Evolutionary conservation across 1,139 yeast genomes (phyloP).

Genomic region (Taphrina wiesneri): DNA sequence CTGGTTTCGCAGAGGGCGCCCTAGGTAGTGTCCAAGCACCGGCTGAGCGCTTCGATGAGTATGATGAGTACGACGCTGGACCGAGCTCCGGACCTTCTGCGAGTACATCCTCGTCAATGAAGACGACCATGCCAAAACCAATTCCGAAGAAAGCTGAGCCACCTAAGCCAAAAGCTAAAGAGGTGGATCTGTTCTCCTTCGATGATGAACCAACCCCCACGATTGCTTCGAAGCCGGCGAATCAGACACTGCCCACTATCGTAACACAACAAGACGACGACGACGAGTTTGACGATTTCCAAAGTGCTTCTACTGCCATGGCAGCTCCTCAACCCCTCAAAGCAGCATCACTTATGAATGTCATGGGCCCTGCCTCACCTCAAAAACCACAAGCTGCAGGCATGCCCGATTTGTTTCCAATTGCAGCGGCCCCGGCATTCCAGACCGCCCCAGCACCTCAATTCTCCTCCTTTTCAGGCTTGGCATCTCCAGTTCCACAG

Average conservation of each 20-base stretch:
- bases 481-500: conserved; percentile 1
- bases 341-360: conserved; percentile 28
- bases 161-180: conserved; percentile 44
- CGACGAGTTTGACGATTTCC: conserved; percentile 94
- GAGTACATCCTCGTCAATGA: not conserved
- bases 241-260: conserved; percentile 35
- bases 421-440: conserved; percentile 1
- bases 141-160: conserved; percentile 43
- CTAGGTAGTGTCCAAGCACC: conserved; percentile 40
- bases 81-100: conserved; percentile 33
- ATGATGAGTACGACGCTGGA: conserved; percentile 53
- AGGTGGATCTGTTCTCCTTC: conserved; percentile 58
- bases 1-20: conserved; percentile 36
- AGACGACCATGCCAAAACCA: conserved; percentile 33
- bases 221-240: conserved; percentile 43
- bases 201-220: conserved; percentile 58
- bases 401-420: not conserved
- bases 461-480: not conserved
- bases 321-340: conserved; percentile 39
- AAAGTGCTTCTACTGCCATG: conserved; percentile 58
- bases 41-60: conserved; percentile 64
- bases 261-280: conserved; percentile 47
- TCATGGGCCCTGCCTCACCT: conserved; percentile 33
- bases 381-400: conserved; percentile 23
- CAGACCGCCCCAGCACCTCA: conserved; percentile 10